These are phyloP conservation scores for Prillingera fragicola DNA, from an alignment of 1,284 basidiomycete species.

Conservation along the genomic window DNA sequence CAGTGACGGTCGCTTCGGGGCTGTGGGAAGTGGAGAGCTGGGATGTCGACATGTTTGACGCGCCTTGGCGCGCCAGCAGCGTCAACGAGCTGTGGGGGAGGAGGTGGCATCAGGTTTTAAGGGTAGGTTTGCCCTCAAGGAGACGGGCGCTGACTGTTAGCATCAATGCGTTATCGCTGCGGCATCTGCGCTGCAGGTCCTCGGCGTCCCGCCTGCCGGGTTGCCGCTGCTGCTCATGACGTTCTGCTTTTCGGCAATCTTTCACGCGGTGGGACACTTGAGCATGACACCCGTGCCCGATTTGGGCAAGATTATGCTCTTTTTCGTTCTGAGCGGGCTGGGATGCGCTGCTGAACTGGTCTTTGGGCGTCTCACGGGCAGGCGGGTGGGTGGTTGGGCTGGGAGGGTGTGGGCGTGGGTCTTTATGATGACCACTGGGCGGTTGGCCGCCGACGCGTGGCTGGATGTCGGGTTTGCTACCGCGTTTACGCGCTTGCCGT, in stretches of 20 bases:
- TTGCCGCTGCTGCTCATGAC: constrained; percentile 30
- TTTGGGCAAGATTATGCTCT: constrained; percentile 23
- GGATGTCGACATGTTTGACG: constrained; percentile 41
- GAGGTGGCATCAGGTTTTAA: constrained; percentile 48
- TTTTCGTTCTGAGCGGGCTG: constrained; percentile 37
- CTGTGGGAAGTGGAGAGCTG: constrained; percentile 36
- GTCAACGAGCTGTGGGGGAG: constrained; percentile 46
- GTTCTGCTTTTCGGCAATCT: constrained; percentile 38
- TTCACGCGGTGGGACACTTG: constrained; percentile 42
- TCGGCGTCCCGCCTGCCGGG: constrained; percentile 21
- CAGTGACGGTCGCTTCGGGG: constrained; percentile 18
- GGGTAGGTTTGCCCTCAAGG: too few species aligned
- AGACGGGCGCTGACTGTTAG: constrained; percentile 17
- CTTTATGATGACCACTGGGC: constrained; percentile 24
- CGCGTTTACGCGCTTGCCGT: too few species aligned
- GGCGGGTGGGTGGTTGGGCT: constrained; percentile 30
- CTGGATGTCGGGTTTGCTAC: constrained; percentile 31
- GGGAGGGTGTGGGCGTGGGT: constrained; percentile 41
- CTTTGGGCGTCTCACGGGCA: constrained; percentile 20
- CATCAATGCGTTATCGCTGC: constrained; percentile 42
- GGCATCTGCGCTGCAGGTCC: constrained; percentile 19
- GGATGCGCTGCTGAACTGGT: constrained; percentile 23
- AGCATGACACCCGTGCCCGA: constrained; percentile 35
- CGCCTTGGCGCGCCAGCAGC: constrained; percentile 36
- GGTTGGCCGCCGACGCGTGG: constrained; percentile 30